These are phyloP conservation scores for Monosporascus sp. DNA, from an alignment of 2,329 filamentous ascomycete genomes.

Conservation along the genomic window DNA sequence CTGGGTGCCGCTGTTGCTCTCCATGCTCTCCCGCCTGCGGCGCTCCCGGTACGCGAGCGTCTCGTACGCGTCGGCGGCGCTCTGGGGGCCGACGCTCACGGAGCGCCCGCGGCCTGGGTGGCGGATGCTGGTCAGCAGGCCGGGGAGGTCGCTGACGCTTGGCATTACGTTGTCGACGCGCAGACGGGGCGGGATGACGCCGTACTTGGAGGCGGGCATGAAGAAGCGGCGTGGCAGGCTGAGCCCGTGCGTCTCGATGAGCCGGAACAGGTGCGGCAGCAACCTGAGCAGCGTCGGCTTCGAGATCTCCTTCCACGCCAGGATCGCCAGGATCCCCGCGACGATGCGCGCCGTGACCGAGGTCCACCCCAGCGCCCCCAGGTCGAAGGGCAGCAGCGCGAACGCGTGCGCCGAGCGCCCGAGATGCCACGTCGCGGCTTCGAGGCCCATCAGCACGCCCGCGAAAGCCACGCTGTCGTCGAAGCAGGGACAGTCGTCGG, in stretches of 20 bases:
- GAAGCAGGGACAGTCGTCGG: conserved; percentile 94
- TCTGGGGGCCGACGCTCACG: conserved; percentile 89
- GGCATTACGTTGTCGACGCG: conserved; percentile 81
- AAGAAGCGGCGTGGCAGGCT: conserved; percentile 87
- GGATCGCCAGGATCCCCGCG: conserved; percentile 76
- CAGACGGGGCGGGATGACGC: conserved; percentile 69
- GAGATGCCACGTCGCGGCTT: conserved; percentile 81
- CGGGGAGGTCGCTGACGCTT: conserved; percentile 78
- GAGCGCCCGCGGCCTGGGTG: conserved; percentile 73
- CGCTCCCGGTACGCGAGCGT: conserved; percentile 83
- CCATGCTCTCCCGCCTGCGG: conserved; percentile 48
- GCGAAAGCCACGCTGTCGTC: conserved; percentile 94
- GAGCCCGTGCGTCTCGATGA: conserved; percentile 74
- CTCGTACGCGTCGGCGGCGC: conserved; percentile 93
- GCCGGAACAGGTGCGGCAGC: conserved; percentile 81
- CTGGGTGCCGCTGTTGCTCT: conserved; percentile 41
- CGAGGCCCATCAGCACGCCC: conserved; percentile 80
- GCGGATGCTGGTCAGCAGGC: conserved; percentile 74
- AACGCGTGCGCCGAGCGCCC: conserved; percentile 45
- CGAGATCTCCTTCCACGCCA: conserved; percentile 84
- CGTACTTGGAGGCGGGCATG: conserved; percentile 83
- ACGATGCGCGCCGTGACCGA: conserved; percentile 63
- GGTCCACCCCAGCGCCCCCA: conserved; percentile 60
- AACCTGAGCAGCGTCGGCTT: conserved; percentile 75
- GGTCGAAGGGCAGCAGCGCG: conserved; percentile 50